Evolutionary conservation across 352 stramenopile species (phyloP).

Genomic region (Globisporangium cystogenes): DNA sequence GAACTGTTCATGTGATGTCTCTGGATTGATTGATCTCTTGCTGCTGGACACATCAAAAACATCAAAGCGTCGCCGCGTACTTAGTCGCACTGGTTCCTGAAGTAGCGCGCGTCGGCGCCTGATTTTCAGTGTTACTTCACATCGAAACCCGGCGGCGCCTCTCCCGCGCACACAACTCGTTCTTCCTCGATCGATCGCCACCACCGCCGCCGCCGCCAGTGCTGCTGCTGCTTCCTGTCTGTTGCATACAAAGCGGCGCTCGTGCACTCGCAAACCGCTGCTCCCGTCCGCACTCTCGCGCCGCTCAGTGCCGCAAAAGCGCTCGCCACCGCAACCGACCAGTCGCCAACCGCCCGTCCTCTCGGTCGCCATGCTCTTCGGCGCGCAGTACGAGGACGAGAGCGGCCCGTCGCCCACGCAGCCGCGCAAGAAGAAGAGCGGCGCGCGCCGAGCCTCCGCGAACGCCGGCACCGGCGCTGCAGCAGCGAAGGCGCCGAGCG

Average conservation of each 20-base stretch:
- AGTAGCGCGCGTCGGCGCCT: not conserved
- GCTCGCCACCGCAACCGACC: no score
- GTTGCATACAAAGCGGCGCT: no score
- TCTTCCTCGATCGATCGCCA: not conserved
- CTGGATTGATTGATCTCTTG: no score
- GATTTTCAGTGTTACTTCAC: slow-evolving; percentile 1
- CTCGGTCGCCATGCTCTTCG: slow-evolving; percentile 57
- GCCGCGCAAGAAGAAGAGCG: slow-evolving; percentile 29
- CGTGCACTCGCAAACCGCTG: no score
- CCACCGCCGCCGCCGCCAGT: no score
- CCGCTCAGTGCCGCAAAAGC: not conserved
- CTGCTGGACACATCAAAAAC: no score
- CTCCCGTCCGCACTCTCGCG: no score
- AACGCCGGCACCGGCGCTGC: not conserved
- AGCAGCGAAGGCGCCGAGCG: not conserved
- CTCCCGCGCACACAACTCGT: not conserved
- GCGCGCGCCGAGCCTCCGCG: not conserved
- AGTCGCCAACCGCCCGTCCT: no score
- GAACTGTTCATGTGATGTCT: no score
- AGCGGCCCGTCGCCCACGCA: slow-evolving; percentile 21
- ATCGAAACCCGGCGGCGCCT: not conserved
- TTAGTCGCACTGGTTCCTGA: not conserved
- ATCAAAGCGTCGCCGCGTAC: not conserved
- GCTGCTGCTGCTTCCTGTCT: not conserved
- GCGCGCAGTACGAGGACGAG: slow-evolving; percentile 48